Percentiles rank a stretch among this genome's conserved stretches.
These are phyloP conservation scores for Primulina eburnea DNA, from an alignment of 257 asterid genomes.

Conservation along the genomic window DNA sequence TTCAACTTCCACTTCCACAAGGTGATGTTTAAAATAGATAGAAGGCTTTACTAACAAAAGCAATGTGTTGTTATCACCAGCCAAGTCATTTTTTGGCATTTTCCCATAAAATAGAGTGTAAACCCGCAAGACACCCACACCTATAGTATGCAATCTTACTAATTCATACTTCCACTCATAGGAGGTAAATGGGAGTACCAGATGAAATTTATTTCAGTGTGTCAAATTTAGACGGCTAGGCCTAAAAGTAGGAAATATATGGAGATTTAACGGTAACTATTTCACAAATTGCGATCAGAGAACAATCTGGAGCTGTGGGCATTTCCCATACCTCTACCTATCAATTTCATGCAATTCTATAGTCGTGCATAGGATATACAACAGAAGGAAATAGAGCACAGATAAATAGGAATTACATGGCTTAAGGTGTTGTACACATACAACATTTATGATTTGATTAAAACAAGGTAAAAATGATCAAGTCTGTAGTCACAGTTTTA, in stretches of 20 bases:
- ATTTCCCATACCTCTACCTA: neutral
- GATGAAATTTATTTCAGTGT: neutral
- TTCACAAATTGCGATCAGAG: neutral
- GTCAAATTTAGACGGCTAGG: neutral
- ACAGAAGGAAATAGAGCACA: neutral
- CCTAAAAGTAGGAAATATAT: neutral
- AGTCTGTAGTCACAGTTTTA: neutral
- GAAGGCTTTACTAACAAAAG: neutral
- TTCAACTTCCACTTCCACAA: neutral
- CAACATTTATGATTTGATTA: neutral
- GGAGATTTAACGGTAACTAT: neutral
- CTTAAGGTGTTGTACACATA: neutral
- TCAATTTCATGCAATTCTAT: neutral
- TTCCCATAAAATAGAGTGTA: neutral
- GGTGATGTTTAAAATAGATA: neutral
- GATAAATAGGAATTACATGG: neutral
- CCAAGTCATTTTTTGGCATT: neutral
- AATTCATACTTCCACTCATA: neutral
- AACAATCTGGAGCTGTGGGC: neutral
- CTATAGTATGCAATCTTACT: neutral
- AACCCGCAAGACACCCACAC: neutral
- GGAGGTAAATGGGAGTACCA: neutral
- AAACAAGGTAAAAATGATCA: neutral
- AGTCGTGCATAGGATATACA: neutral
- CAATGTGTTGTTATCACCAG: neutral